Conservation (phyloP, 352 stramenopile species). For the Globisporangium solare region DNA sequence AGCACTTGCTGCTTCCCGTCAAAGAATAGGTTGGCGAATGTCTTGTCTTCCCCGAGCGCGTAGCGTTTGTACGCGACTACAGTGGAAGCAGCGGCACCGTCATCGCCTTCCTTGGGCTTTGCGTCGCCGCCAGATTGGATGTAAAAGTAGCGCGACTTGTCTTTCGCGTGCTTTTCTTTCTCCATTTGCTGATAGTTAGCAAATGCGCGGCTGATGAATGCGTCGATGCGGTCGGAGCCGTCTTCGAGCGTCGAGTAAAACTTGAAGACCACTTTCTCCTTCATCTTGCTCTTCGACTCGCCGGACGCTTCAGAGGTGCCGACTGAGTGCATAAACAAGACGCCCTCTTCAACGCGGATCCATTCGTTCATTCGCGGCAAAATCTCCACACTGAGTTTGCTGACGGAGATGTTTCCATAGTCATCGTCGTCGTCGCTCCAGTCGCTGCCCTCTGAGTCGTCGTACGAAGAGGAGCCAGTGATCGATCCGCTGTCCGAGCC, state of each 20-base stretch:
- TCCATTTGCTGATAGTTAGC: slow-evolving; percentile 19
- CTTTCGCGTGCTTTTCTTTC: slow-evolving; percentile 1
- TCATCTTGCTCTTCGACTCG: slow-evolving; percentile 5
- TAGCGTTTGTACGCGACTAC: slow-evolving; percentile 51
- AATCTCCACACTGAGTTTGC: too few species aligned
- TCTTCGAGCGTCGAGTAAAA: slow-evolving; percentile 18
- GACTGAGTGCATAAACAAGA: not conserved
- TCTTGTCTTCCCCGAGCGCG: slow-evolving; percentile 71
- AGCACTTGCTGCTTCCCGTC: slow-evolving; percentile 55
- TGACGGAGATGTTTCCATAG: too few species aligned
- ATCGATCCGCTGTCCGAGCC: too few species aligned
- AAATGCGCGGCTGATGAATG: slow-evolving; percentile 29
- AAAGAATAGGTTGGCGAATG: slow-evolving; percentile 81
- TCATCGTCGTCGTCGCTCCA: too few species aligned
- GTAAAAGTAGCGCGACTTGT: slow-evolving; percentile 35
- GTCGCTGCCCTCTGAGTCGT: too few species aligned
- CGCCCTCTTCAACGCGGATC: too few species aligned
- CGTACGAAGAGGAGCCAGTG: too few species aligned
- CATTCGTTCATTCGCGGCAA: too few species aligned
- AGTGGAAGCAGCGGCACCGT: slow-evolving; percentile 9
- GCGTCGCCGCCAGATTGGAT: slow-evolving; percentile 13
- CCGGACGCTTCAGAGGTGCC: slow-evolving; percentile 13
- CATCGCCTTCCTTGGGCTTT: slow-evolving; percentile 8
- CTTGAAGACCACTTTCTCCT: slow-evolving; percentile 19
- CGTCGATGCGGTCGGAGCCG: slow-evolving; percentile 28